These are phyloP conservation scores for Phytophthora quininea DNA, from an alignment of 352 stramenopile genomes.

Conservation along the genomic window DNA sequence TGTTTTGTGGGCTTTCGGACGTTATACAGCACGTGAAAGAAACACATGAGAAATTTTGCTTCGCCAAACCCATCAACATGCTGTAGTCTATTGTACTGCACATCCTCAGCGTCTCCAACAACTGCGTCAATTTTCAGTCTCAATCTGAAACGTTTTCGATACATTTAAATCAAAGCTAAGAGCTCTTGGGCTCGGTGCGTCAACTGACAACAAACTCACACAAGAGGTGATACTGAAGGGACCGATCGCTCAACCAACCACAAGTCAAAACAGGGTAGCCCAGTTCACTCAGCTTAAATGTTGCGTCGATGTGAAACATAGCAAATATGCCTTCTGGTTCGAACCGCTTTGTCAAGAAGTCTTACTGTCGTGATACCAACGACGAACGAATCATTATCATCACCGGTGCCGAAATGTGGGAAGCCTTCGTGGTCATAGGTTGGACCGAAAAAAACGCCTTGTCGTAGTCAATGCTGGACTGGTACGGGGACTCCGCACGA, in stretches of 20 bases:
- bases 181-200: background rate
- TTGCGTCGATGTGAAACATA: constrained; percentile 9
- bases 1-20: constrained; percentile 6
- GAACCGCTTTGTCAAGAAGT: constrained; percentile 1
- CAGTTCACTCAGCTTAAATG: constrained; percentile 7
- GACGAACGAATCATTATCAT: background rate
- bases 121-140: constrained; percentile 6
- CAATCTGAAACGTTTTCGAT: background rate
- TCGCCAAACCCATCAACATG: background rate
- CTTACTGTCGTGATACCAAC: background rate
- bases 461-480: background rate
- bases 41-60: constrained; percentile 13
- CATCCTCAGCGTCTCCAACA: constrained; percentile 5
- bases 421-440: background rate
- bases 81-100: constrained; percentile 9
- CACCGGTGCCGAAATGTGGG: background rate
- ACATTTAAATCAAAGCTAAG: background rate
- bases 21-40: constrained; percentile 16
- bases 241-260: constrained; percentile 6
- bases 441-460: background rate
- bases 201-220: constrained; percentile 3
- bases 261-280: constrained; percentile 11
- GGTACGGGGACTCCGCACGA: too few species aligned
- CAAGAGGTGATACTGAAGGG: constrained; percentile 1
- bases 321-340: background rate